These are phyloP conservation scores for Trichophyton verrucosum DNA, from an alignment of 2,329 filamentous ascomycete species.

Conservation along the genomic window DNA sequence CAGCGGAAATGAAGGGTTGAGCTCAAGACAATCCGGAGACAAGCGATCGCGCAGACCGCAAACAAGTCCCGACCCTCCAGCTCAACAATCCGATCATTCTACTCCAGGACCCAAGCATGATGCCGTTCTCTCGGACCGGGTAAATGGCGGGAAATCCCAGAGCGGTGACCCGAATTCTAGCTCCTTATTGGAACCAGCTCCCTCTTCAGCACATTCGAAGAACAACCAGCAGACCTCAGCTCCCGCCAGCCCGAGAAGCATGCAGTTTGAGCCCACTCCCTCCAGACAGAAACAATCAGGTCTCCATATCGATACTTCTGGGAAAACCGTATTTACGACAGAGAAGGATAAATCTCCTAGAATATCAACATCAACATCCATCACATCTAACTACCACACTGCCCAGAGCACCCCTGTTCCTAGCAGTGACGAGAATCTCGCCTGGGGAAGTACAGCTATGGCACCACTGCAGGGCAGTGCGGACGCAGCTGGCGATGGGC, in stretches of 20 bases:
- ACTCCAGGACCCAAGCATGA: not conserved
- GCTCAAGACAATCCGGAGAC: not conserved
- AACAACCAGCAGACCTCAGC: not conserved
- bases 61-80: not conserved
- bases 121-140: not conserved
- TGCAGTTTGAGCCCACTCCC: not conserved
- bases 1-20: constrained; percentile 24
- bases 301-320: not conserved
- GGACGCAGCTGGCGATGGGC: constrained; percentile 1
- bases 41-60: not conserved
- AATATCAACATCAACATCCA: constrained; percentile 29
- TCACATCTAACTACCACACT: constrained; percentile 34
- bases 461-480: constrained; percentile 7
- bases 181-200: not conserved
- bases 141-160: not conserved
- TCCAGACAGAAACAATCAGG: not conserved
- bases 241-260: not conserved
- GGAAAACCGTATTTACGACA: not conserved
- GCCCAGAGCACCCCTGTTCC: constrained; percentile 32
- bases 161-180: not conserved
- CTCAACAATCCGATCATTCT: not conserved
- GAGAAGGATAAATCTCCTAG: constrained; percentile 18
- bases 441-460: constrained; percentile 6
- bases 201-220: not conserved
- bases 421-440: constrained; percentile 14